Conservation (phyloP, 108 stramenopile genomes). For the Chaetoceros tenuissimus region DNA sequence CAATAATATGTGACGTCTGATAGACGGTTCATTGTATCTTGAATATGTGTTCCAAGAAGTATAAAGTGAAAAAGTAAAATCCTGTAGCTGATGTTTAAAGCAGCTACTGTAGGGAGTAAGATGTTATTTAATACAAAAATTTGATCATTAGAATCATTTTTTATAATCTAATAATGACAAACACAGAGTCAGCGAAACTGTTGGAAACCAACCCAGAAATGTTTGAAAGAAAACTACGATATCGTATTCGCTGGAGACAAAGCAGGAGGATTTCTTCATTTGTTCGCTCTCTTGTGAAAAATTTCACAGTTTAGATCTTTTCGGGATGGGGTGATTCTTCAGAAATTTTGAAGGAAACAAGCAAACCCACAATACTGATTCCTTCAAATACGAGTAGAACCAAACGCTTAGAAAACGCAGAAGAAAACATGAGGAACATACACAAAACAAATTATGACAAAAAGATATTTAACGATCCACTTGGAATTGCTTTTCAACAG, state of each 20-base stretch:
- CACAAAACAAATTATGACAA: slow-evolving; percentile 25
- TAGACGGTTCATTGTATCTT: too few species aligned
- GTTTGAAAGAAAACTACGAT: neutral
- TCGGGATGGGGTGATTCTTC: neutral
- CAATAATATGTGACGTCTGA: too few species aligned
- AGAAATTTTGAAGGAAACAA: neutral
- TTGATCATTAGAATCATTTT: too few species aligned
- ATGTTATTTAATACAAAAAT: too few species aligned
- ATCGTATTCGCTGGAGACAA: neutral
- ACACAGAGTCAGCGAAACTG: neutral
- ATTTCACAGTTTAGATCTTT: neutral
- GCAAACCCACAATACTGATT: neutral
- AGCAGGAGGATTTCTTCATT: neutral
- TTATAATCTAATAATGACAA: neutral
- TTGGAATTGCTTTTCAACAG: slow-evolving; percentile 72
- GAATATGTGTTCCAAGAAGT: too few species aligned
- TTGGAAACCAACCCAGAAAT: neutral
- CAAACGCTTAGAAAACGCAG: too few species aligned
- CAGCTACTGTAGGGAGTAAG: too few species aligned
- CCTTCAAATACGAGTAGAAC: too few species aligned
- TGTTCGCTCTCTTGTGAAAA: neutral
- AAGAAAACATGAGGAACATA: neutral
- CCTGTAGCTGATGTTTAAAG: too few species aligned
- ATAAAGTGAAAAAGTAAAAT: too few species aligned
- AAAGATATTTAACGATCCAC: slow-evolving; percentile 48